Percentiles rank a stretch among this genome's conserved stretches.
Evolutionary conservation across 257 asterid species (phyloP).

Genomic region (Salvia rosmarinus): DNA sequence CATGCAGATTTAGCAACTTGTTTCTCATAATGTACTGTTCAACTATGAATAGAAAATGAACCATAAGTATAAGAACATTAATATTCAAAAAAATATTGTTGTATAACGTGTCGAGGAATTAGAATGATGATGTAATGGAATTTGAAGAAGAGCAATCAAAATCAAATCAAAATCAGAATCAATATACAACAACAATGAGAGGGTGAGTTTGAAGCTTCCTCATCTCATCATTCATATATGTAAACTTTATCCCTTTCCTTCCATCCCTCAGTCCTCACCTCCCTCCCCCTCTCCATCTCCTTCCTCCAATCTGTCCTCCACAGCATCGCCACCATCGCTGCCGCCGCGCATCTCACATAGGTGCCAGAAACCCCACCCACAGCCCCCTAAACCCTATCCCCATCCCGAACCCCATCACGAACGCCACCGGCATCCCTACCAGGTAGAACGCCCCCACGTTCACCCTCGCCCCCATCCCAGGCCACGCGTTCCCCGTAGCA

Average conservation of each 20-base stretch:
- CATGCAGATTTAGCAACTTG: too few species aligned
- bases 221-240: conserved; percentile 45
- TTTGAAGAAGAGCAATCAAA: too few species aligned
- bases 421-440: conserved; percentile 89
- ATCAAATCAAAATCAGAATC: too few species aligned
- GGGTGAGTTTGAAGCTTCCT: background rate
- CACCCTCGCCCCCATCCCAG: conserved; percentile 71
- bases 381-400: conserved; percentile 79
- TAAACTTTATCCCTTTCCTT: conserved; percentile 1
- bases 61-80: too few species aligned
- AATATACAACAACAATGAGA: background rate
- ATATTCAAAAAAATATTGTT: too few species aligned
- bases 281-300: conserved; percentile 67
- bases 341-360: conserved; percentile 76
- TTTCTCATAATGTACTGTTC: too few species aligned
- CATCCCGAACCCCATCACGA: conserved; percentile 67
- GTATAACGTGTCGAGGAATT: too few species aligned
- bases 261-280: conserved; percentile 41
- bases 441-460: conserved; percentile 79
- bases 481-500: conserved; percentile 79
- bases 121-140: too few species aligned
- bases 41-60: too few species aligned
- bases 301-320: conserved; percentile 68
- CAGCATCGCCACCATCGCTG: conserved; percentile 67
- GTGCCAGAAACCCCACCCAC: conserved; percentile 88